Conservation (phyloP, 2,329 filamentous ascomycete species). For the Ceratocystis cacaofunesta region DNA sequence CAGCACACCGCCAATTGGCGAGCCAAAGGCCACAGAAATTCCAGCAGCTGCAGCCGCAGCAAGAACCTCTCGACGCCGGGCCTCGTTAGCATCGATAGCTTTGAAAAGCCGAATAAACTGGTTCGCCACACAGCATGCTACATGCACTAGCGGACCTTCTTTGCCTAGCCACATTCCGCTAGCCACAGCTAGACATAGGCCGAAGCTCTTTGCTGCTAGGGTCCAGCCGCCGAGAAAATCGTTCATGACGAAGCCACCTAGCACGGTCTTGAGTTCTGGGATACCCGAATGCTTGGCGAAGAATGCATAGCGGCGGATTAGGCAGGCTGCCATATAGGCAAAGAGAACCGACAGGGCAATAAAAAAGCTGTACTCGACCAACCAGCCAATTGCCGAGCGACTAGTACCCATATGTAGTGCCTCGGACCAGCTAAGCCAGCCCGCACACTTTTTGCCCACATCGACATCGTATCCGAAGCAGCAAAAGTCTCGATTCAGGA, state of each 20-base stretch:
- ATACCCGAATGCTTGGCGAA: constrained; percentile 94
- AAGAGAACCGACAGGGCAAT: constrained; percentile 72
- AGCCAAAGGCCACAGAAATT: constrained; percentile 87
- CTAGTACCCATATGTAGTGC: constrained; percentile 50
- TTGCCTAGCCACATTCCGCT: constrained; percentile 96
- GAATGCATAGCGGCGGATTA: constrained; percentile 71
- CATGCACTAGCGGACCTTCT: constrained; percentile 87
- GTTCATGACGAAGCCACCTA: constrained; percentile 85
- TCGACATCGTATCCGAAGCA: constrained; percentile 85
- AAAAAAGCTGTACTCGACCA: constrained; percentile 79
- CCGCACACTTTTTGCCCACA: constrained; percentile 62
- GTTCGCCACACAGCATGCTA: constrained; percentile 92
- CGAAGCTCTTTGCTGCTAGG: constrained; percentile 74
- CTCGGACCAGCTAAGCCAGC: constrained; percentile 75
- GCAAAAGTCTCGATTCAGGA: constrained; percentile 81
- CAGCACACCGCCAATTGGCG: constrained; percentile 83
- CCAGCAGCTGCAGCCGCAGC: constrained; percentile 85
- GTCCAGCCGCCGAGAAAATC: constrained; percentile 82
- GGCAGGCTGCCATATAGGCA: constrained; percentile 57
- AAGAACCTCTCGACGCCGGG: constrained; percentile 81
- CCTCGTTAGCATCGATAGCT: constrained; percentile 75
- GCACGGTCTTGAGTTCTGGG: constrained; percentile 89
- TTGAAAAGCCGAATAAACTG: constrained; percentile 81
- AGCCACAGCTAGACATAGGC: constrained; percentile 75
- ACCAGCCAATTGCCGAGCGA: constrained; percentile 51